Conservation (phyloP, 2,329 filamentous ascomycete species). For the Colletotrichum sp. region DNA sequence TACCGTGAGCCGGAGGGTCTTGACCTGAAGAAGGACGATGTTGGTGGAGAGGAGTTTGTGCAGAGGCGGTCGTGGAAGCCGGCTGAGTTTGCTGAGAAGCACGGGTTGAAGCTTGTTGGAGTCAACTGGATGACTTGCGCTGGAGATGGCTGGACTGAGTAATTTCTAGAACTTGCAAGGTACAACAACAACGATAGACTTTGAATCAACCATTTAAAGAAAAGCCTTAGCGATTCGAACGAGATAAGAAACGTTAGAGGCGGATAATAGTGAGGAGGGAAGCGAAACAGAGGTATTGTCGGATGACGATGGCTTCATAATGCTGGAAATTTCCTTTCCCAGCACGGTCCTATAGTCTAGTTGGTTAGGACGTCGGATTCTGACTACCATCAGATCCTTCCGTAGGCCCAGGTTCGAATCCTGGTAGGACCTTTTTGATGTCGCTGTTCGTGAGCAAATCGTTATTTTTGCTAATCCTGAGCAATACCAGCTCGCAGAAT, state of each 20-base stretch:
- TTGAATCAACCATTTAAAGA: background rate
- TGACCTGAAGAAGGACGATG: conserved; percentile 42
- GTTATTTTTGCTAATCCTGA: accelerated
- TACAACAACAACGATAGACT: background rate
- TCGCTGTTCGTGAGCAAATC: accelerated
- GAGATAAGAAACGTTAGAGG: background rate
- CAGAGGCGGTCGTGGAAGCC: conserved; percentile 48
- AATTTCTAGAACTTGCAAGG: background rate
- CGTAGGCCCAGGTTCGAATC: conserved; percentile 20
- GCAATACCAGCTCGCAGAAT: too few relatives aligned
- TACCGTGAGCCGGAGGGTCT: conserved; percentile 44
- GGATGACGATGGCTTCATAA: accelerated
- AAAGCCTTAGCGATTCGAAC: accelerated
- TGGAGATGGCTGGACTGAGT: conserved; percentile 46
- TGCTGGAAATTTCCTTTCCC: accelerated
- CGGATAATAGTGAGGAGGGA: background rate
- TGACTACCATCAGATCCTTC: background rate
- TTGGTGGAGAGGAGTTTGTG: conserved; percentile 51
- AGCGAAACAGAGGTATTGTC: background rate
- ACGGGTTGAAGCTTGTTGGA: conserved; percentile 42
- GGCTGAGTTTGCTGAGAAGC: conserved; percentile 40
- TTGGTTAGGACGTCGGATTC: conserved; percentile 20
- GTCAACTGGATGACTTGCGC: conserved; percentile 53
- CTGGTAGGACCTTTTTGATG: background rate
- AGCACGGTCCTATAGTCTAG: conserved; percentile 14